Base-by-base conservation (phyloP, 2,329 filamentous ascomycete genomes). In the Ophiostoma himal-ulmi region DNA sequence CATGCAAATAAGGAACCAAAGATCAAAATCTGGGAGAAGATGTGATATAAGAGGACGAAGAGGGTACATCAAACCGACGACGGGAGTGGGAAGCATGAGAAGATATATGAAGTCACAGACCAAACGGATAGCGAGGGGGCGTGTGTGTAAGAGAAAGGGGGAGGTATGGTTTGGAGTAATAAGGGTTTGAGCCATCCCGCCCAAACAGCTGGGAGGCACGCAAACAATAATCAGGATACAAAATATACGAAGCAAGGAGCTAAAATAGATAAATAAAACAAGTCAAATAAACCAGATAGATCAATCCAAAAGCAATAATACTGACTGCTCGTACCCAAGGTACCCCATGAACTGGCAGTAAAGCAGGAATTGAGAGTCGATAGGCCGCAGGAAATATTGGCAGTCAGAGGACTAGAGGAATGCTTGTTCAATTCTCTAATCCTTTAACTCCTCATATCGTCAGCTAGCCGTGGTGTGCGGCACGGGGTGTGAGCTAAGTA, bases 201-300 rank as follows among this genome's bases (percentile, higher is more conserved):
- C 65, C 65, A 71, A 69, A 71, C 70, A 71, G 68, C 64, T 68
- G 62, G 68, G 68, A 69, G 64, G 34, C 48, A 60, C 37, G 20
- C 37, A 60, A 36, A 52, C 20, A 68, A 66, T 41, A 44, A 48
- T 11, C 20, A 54, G 22, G 1, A 13, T 14, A 20, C n/a, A 54
- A 10, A 54, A 57, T 11, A 13, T 30, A 30, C 3, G 26, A 57
- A 26, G 52, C 52, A 57, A 57, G 22, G 52, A 57, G 52, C 17
- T 57, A 57, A 57, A 57, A 26, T 13, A 22, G 52, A 57, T 57
- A 57, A 57, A 48, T n/a, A 17, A 69, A 41, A 34, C n/a, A 54
- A 20, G 5, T 8, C 6, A n/a, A 22, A 57, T 10, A 22, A 17
- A 57, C n/a, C 52, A 57, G 26, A 26, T 8, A 57, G 10, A 57